Evolutionary conservation across 2,329 filamentous ascomycete genomes (phyloP).

Genomic region (Aphanocladium album): DNA sequence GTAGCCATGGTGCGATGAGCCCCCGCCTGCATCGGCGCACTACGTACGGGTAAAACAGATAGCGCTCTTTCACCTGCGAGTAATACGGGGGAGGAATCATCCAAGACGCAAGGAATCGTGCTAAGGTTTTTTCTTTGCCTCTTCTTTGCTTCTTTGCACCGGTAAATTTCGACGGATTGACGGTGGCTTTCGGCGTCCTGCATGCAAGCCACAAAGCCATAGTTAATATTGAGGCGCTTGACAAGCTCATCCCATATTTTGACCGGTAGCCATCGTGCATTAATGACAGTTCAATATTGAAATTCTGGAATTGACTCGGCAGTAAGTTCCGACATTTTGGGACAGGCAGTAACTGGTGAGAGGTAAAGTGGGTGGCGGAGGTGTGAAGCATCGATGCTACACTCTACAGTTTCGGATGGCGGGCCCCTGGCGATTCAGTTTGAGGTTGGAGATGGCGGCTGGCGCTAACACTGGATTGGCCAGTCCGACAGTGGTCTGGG

Average conservation of each 20-base stretch:
- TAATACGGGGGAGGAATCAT: background rate
- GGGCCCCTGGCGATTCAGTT: slow-evolving; percentile 17
- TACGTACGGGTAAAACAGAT: background rate
- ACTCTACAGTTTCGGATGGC: slow-evolving; percentile 37
- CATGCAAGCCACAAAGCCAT: background rate
- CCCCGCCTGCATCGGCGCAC: background rate
- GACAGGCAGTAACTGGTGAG: slow-evolving; percentile 4
- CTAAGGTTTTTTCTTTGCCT: background rate
- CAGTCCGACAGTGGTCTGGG: background rate
- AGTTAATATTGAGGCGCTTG: background rate
- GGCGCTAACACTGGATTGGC: slow-evolving; percentile 2
- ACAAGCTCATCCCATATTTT: background rate
- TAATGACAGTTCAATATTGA: background rate
- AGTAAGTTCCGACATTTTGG: background rate
- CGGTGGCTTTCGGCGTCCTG: background rate
- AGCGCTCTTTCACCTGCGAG: background rate
- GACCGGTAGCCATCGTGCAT: background rate
- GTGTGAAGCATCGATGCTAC: slow-evolving; percentile 45
- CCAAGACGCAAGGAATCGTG: background rate
- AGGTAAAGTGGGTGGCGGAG: slow-evolving; percentile 18
- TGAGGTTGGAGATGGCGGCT: slow-evolving; percentile 4
- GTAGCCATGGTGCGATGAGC: background rate
- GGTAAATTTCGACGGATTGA: background rate
- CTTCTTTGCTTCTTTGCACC: background rate
- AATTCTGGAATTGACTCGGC: background rate